These are phyloP conservation scores for Cutaneotrichosporon cutaneum DNA, from an alignment of 1,284 basidiomycete genomes.

Conservation along the genomic window DNA sequence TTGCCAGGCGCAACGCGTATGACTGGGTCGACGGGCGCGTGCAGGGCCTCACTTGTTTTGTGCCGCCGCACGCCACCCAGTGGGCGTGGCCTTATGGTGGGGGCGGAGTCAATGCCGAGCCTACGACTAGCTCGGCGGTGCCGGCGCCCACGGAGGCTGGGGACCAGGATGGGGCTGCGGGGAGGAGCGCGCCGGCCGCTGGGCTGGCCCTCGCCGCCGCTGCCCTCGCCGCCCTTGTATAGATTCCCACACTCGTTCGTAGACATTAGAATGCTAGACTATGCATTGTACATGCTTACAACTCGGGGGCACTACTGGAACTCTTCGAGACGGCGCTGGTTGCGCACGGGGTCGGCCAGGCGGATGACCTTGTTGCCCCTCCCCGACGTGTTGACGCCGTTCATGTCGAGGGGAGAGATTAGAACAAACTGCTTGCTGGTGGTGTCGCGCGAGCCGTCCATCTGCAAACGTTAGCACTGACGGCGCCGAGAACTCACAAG, in stretches of 20 bases:
- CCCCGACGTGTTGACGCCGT: slow-evolving; percentile 35
- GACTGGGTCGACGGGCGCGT: slow-evolving; percentile 37
- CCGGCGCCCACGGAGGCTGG: neutral
- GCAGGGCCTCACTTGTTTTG: slow-evolving; percentile 39
- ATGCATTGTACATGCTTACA: slow-evolving; percentile 4
- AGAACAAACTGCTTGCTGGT: slow-evolving; percentile 86
- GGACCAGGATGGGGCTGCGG: neutral
- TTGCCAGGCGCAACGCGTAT: slow-evolving; percentile 24
- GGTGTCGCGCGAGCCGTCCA: slow-evolving; percentile 78
- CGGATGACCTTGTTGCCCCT: slow-evolving; percentile 40
- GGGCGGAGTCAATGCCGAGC: neutral
- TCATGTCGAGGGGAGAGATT: slow-evolving; percentile 69
- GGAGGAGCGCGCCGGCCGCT: neutral
- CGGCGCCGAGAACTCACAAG: slow-evolving; percentile 62
- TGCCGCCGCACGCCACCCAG: slow-evolving; percentile 20
- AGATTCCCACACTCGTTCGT: neutral
- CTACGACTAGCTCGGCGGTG: neutral
- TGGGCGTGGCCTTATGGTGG: slow-evolving; percentile 28
- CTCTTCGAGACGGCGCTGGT: slow-evolving; percentile 26
- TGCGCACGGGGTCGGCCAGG: slow-evolving; percentile 45
- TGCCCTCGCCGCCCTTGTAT: neutral
- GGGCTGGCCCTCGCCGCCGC: neutral
- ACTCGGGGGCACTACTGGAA: neutral
- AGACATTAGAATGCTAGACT: neutral
- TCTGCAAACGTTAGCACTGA: slow-evolving; percentile 54